These are phyloP conservation scores for Daldinia concentrica DNA, from an alignment of 495 filamentous ascomycete species.

Conservation along the genomic window DNA sequence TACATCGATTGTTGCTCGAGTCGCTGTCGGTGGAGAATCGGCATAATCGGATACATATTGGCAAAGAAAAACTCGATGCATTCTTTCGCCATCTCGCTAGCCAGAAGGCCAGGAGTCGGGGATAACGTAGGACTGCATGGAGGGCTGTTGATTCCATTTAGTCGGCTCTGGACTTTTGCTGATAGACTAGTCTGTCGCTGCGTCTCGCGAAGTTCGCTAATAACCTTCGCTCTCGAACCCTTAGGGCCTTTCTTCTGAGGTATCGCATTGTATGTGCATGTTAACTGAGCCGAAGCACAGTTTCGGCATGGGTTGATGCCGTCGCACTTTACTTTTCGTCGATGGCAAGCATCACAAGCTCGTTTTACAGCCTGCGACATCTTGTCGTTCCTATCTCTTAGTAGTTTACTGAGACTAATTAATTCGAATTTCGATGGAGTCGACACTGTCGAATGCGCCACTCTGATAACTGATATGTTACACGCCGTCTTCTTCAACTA, in stretches of 20 bases:
- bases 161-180: conserved; percentile 57
- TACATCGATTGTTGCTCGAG: conserved; percentile 71
- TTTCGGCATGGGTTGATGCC: conserved; percentile 76
- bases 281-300: conserved; percentile 71
- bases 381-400: conserved; percentile 23
- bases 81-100: conserved; percentile 67
- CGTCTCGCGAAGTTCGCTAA: conserved; percentile 76
- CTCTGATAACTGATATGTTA: conserved; percentile 12
- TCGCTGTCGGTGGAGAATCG: conserved; percentile 75
- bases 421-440: conserved; percentile 4
- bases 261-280: conserved; percentile 83
- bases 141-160: conserved; percentile 55
- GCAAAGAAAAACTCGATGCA: conserved; percentile 87
- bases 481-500: conserved; percentile 29
- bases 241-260: conserved; percentile 89
- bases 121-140: conserved; percentile 56
- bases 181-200: conserved; percentile 68
- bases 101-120: conserved; percentile 66
- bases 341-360: conserved; percentile 84
- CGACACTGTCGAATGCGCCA: conserved; percentile 28
- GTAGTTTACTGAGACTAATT: conserved; percentile 3
- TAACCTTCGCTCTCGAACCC: conserved; percentile 81
- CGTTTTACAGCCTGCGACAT: conserved; percentile 69
- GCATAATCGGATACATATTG: conserved; percentile 84
- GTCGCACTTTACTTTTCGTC: conserved; percentile 84